Conservation (phyloP, 257 asterid genomes). For the Solanum piurae region DNA sequence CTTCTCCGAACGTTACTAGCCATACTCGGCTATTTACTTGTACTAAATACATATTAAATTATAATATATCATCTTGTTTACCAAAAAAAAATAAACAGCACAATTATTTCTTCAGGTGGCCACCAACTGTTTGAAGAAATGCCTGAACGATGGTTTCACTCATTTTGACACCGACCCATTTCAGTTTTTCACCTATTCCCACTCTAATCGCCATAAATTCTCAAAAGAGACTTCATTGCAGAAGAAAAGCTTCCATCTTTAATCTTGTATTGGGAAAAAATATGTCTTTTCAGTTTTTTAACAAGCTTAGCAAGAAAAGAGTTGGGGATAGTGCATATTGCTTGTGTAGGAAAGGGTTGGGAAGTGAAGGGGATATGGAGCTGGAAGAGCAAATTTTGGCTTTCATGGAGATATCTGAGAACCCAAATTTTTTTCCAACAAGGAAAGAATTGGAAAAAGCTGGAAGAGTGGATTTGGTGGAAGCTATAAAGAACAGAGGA, state of each 20-base stretch:
- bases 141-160: slow-evolving; percentile 73
- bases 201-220: neutral
- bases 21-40: too few relatives aligned
- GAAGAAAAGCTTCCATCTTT: neutral
- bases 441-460: slow-evolving; percentile 49
- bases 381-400: slow-evolving; percentile 71
- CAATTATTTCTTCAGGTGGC: neutral
- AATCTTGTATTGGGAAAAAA: neutral
- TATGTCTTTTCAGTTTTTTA: slow-evolving; percentile 12
- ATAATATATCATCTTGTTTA: too few relatives aligned
- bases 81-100: neutral
- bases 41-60: too few relatives aligned
- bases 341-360: slow-evolving; percentile 18
- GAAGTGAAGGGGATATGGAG: slow-evolving; percentile 48
- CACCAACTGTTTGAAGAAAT: slow-evolving; percentile 39
- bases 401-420: slow-evolving; percentile 72
- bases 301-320: slow-evolving; percentile 10
- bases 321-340: slow-evolving; percentile 18
- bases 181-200: slow-evolving; percentile 13
- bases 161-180: slow-evolving; percentile 4
- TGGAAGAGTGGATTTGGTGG: slow-evolving; percentile 78
- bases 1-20: too few relatives aligned
- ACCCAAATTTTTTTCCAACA: slow-evolving; percentile 60
- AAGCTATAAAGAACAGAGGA: slow-evolving; percentile 53
- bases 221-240: slow-evolving; percentile 1